Conservation (phyloP, 192 early-diverging fungal species). For the Entophlyctis luteolus region DNA sequence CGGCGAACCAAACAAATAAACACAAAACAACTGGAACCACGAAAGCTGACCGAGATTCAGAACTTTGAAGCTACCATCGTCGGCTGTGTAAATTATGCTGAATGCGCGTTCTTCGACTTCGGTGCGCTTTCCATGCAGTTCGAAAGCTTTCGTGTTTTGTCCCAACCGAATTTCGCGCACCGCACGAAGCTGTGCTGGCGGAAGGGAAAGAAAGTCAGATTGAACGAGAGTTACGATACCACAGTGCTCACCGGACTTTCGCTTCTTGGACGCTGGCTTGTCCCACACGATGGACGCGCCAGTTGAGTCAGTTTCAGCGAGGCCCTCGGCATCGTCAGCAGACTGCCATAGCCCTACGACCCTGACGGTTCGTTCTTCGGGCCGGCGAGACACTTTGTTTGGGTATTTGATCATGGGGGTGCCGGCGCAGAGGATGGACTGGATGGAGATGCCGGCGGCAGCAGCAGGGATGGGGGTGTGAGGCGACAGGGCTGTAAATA, state of each 20-base stretch:
- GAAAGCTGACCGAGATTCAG: constrained; percentile 43
- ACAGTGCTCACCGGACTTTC: neutral
- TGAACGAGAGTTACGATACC: neutral
- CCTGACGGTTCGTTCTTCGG: constrained; percentile 39
- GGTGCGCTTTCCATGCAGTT: constrained; percentile 40
- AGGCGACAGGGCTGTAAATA: neutral
- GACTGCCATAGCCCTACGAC: constrained; percentile 27
- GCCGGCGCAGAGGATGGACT: constrained; percentile 30
- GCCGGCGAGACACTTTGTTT: constrained; percentile 32
- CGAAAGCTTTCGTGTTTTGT: constrained; percentile 53
- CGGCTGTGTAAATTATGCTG: constrained; percentile 45
- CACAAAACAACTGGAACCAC: constrained; percentile 46
- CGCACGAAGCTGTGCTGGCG: constrained; percentile 40
- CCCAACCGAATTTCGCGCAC: constrained; percentile 57
- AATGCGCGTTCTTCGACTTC: constrained; percentile 48
- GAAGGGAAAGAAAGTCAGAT: neutral
- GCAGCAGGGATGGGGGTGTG: neutral
- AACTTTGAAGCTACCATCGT: constrained; percentile 45
- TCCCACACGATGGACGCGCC: too few relatives aligned
- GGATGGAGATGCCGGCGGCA: neutral
- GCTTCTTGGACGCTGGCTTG: neutral
- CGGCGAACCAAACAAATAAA: constrained; percentile 46
- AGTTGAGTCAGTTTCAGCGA: neutral
- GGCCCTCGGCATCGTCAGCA: constrained; percentile 23
- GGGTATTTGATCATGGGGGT: constrained; percentile 49